A percentile compares a stretch with the other conserved stretches of the same genome.
Conservation (phyloP, 306 rosid species). For the Inga leiocalycina region DNA sequence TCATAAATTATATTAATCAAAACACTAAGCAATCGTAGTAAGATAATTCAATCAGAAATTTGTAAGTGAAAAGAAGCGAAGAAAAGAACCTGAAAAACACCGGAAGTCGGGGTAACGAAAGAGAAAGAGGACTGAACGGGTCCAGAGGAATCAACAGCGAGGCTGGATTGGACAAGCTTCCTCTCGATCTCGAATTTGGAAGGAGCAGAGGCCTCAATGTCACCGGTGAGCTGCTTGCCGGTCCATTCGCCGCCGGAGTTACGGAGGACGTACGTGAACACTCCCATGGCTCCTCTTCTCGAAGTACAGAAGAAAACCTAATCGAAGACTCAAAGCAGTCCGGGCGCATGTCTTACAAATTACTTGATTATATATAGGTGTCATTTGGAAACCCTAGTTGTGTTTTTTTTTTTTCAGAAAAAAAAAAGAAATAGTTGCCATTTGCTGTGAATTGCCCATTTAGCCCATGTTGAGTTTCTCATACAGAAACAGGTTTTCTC, state of each 20-base stretch:
- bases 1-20: background rate
- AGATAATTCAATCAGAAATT: background rate
- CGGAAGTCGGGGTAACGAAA: conserved; percentile 61
- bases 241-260: conserved; percentile 70
- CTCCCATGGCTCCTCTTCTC: conserved; percentile 66
- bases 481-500: no score
- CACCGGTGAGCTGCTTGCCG: conserved; percentile 74
- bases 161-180: conserved; percentile 69
- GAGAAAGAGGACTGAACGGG: conserved; percentile 83
- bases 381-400: conserved; percentile 40
- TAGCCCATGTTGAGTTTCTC: background rate
- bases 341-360: background rate
- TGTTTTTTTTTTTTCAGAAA: no score
- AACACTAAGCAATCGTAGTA: background rate
- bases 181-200: conserved; percentile 72
- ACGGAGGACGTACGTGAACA: conserved; percentile 70
- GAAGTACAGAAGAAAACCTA: conserved; percentile 28
- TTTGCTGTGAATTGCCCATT: conserved; percentile 31
- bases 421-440: background rate
- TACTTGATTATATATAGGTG: conserved; percentile 35
- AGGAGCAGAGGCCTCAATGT: conserved; percentile 70
- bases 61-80: background rate
- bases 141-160: conserved; percentile 72
- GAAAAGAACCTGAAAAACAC: conserved; percentile 70
- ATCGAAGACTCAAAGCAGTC: conserved; percentile 6